phyloP scores from a whole-genome alignment of 805 yeast genomes.

The Ascoidea rubescens region DNA sequence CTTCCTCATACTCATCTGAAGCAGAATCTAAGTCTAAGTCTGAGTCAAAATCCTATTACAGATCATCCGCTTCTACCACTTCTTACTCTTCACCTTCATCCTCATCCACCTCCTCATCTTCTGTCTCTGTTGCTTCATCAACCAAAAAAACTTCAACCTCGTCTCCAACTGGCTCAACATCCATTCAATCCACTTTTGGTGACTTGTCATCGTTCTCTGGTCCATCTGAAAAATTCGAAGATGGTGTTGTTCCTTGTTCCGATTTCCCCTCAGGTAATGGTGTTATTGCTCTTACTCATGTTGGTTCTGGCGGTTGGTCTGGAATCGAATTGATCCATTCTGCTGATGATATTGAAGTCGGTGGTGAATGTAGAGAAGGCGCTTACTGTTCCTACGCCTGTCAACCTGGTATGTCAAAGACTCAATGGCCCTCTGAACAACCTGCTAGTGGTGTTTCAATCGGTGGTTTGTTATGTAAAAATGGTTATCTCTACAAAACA shows the following conservation, averaged over 20 bases:
- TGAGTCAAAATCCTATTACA: no score
- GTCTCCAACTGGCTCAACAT: conserved; percentile 20
- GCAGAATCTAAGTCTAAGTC: conserved; percentile 10
- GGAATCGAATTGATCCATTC: conserved; percentile 39
- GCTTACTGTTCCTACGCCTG: conserved; percentile 94
- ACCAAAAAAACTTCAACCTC: conserved; percentile 4
- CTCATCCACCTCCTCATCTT: conserved; percentile 14
- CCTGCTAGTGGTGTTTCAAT: conserved; percentile 81
- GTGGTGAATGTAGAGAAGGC: conserved; percentile 66
- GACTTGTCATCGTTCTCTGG: conserved; percentile 40
- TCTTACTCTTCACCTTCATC: conserved; percentile 9
- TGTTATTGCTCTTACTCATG: conserved; percentile 59
- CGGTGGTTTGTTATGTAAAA: conserved; percentile 82
- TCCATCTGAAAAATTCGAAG: conserved; percentile 50
- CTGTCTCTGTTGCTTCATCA: conserved; percentile 18
- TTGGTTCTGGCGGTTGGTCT: conserved; percentile 74
- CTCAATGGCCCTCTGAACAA: conserved; percentile 89
- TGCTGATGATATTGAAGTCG: conserved; percentile 46
- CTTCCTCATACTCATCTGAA: conserved; percentile 7
- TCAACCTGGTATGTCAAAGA: conserved; percentile 96
- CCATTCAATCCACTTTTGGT: conserved; percentile 28
- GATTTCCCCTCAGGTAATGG: conserved; percentile 74
- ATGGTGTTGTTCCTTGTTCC: conserved; percentile 56
- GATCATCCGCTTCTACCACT: conserved; percentile 7
- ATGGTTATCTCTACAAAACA: conserved; percentile 74